Percentiles rank a stretch among this genome's conserved stretches.
Conservation (phyloP, 768 basidiomycete species). For the Mycena filopes region DNA sequence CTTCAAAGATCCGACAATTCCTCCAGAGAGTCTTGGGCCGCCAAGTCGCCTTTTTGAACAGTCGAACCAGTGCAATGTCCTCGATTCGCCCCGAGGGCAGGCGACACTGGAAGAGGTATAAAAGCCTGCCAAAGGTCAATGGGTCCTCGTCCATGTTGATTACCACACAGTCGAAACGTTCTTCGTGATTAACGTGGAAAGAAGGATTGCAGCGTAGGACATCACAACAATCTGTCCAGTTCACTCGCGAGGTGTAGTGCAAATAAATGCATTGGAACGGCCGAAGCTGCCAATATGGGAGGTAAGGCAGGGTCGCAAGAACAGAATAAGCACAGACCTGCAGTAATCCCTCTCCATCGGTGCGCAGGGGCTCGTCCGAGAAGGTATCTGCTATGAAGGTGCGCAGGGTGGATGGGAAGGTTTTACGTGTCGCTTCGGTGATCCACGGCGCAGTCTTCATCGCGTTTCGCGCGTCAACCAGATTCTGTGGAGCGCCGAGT, state of each 20-base stretch:
- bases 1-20: slow-evolving; percentile 19
- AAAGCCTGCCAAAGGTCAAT: slow-evolving; percentile 1
- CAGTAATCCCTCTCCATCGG: neutral
- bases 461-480: neutral
- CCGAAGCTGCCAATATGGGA: slow-evolving; percentile 14
- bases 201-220: slow-evolving; percentile 29
- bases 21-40: slow-evolving; percentile 20
- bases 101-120: slow-evolving; percentile 9
- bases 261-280: slow-evolving; percentile 25
- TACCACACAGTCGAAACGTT: slow-evolving; percentile 23
- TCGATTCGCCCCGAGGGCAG: slow-evolving; percentile 3
- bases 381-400: slow-evolving; percentile 6
- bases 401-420: slow-evolving; percentile 2
- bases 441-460: neutral
- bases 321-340: neutral
- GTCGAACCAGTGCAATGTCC: slow-evolving; percentile 17
- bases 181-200: slow-evolving; percentile 19
- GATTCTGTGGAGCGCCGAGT: neutral
- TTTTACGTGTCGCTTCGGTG: neutral
- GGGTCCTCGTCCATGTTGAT: slow-evolving; percentile 21
- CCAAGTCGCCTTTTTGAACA: slow-evolving; percentile 21
- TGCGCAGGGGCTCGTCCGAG: neutral
- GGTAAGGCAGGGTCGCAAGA: neutral
- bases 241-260: slow-evolving; percentile 26
- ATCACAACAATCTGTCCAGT: slow-evolving; percentile 24